Conservation (phyloP, 2,329 filamentous ascomycete genomes). For the Calonectria leucothoes region DNA sequence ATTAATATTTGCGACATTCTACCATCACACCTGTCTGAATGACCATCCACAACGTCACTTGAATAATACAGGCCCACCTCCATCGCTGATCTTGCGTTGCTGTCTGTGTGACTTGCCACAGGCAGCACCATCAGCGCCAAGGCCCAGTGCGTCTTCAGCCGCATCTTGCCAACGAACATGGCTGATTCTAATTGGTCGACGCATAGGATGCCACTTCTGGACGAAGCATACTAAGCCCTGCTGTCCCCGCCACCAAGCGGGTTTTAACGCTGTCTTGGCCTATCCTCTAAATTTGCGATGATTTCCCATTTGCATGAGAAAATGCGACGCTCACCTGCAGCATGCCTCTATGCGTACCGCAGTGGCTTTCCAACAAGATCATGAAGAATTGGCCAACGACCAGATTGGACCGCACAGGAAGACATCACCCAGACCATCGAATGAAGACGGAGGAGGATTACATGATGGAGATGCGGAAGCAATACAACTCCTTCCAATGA, state of each 20-base stretch:
- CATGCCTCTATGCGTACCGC: background rate
- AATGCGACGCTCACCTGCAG: background rate
- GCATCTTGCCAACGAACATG: background rate
- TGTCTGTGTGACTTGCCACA: background rate
- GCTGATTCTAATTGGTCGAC: background rate
- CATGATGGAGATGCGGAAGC: background rate
- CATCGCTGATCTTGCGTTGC: background rate
- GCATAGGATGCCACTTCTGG: background rate
- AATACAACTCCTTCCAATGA: background rate
- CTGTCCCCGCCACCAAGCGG: background rate
- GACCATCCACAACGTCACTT: too few relatives aligned
- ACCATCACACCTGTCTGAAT: too few relatives aligned
- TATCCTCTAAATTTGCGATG: background rate
- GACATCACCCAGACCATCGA: background rate
- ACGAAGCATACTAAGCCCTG: background rate
- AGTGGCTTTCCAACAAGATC: background rate
- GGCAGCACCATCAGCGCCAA: background rate
- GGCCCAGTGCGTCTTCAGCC: background rate
- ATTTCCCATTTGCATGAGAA: background rate
- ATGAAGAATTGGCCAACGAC: background rate
- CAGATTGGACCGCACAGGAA: background rate
- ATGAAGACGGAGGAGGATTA: background rate
- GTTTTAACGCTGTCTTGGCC: background rate
- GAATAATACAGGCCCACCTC: too few relatives aligned
- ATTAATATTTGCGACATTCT: too few relatives aligned